Conservation (phyloP, 768 basidiomycete species). For the Pisolithus orientalis region DNA sequence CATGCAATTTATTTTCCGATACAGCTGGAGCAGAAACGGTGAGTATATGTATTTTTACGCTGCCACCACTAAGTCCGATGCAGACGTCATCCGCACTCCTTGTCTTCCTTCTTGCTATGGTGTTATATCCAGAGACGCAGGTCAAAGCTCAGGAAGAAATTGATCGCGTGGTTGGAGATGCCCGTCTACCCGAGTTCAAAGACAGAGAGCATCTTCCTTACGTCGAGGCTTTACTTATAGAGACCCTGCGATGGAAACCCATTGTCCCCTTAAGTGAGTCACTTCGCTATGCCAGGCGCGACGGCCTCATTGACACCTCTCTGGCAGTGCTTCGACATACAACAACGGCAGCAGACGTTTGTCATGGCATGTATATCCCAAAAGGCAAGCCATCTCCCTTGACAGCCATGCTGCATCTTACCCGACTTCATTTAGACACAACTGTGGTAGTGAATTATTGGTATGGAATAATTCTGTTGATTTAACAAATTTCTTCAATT, state of each 20-base stretch:
- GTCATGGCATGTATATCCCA: conserved; percentile 25
- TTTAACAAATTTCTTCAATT: background rate
- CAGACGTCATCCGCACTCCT: conserved; percentile 3
- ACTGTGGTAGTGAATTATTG: conserved; percentile 18
- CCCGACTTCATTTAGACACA: conserved; percentile 5
- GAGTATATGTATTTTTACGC: background rate
- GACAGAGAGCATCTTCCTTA: conserved; percentile 11
- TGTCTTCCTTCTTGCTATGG: conserved; percentile 15
- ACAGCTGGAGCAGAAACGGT: conserved; percentile 7
- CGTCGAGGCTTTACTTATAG: conserved; percentile 9
- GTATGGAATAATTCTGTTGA: conserved; percentile 4
- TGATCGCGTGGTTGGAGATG: conserved; percentile 10
- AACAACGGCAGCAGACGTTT: conserved; percentile 17
- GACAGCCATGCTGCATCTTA: background rate
- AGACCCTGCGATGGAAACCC: conserved; percentile 6
- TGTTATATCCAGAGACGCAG: conserved; percentile 11
- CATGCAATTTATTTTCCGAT: background rate
- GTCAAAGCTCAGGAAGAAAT: conserved; percentile 12
- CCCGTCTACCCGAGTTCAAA: conserved; percentile 7
- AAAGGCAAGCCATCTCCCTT: conserved; percentile 15
- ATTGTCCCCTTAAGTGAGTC: conserved; percentile 2
- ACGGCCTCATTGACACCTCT: background rate
- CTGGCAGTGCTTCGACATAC: conserved; percentile 16
- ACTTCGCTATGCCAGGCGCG: background rate
- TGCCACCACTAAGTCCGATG: background rate